Evolutionary conservation across 495 filamentous ascomycete species (phyloP).

Genomic region (Neurospora sublineolata): DNA sequence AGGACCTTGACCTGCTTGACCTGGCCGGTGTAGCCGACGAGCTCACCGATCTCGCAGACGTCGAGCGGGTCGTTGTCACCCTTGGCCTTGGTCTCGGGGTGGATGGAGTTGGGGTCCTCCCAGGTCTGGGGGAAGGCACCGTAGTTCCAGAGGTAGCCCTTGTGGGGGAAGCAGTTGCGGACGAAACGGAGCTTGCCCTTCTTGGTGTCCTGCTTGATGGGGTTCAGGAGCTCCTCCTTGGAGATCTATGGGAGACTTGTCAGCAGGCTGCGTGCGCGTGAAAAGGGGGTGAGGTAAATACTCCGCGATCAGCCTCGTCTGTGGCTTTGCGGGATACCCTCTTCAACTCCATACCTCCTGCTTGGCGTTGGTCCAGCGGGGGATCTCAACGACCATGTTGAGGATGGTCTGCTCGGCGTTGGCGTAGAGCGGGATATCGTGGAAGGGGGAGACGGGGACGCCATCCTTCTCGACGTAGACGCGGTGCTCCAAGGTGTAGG

Average conservation of each 20-base stretch:
- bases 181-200: conserved; percentile 93
- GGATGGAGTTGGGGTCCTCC: conserved; percentile 91
- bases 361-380: conserved; percentile 99
- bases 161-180: conserved; percentile 99
- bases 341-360: conserved; percentile 56
- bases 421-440: conserved; percentile 96
- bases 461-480: conserved; percentile 98
- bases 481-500: conserved; percentile 92
- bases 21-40: conserved; percentile 88
- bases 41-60: conserved; percentile 98
- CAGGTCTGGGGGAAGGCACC: conserved; percentile 98
- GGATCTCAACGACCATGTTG: conserved; percentile 99
- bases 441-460: conserved; percentile 84
- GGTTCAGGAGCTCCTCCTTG: conserved; percentile 94
- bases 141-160: conserved; percentile 99
- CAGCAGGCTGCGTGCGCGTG: conserved; percentile 2
- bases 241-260: conserved; percentile 54
- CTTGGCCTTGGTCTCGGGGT: conserved; percentile 99
- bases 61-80: conserved; percentile 99
- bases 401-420: conserved; percentile 85
- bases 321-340: neutral
- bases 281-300: conserved; percentile 1
- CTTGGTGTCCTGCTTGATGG: conserved; percentile 88
- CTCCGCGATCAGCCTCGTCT: neutral
- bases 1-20: conserved; percentile 99